phyloP scores from a whole-genome alignment of 2,329 filamentous ascomycete species.

The Didymella keratinophila region DNA sequence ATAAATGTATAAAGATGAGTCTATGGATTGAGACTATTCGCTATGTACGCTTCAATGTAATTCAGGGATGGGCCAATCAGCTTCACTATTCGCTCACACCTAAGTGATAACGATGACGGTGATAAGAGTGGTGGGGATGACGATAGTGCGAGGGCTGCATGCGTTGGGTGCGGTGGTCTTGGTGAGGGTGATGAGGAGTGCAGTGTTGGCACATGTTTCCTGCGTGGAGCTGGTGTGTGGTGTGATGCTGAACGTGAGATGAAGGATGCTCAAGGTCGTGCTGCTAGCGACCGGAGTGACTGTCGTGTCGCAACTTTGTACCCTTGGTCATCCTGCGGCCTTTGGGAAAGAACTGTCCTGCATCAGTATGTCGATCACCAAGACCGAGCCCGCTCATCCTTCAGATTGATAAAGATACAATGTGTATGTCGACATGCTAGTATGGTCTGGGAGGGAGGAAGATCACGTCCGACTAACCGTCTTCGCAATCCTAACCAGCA shows the following conservation, averaged over 20 bases:
- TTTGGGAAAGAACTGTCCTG: slow-evolving; percentile 23
- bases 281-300: neutral
- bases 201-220: neutral
- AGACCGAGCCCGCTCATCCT: no score
- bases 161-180: neutral
- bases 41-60: no score
- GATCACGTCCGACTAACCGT: slow-evolving; percentile 41
- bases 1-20: neutral
- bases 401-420: neutral
- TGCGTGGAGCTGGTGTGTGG: neutral
- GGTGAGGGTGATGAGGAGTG: neutral
- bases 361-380: slow-evolving; percentile 11
- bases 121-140: neutral
- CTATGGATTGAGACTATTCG: neutral
- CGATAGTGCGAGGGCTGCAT: neutral
- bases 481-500: slow-evolving; percentile 80
- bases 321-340: slow-evolving; percentile 18
- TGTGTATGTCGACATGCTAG: neutral
- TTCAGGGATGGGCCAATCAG: neutral
- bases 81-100: neutral
- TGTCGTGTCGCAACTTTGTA: slow-evolving; percentile 1
- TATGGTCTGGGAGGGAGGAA: neutral
- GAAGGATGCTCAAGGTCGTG: neutral
- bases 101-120: neutral
- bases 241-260: neutral